Conservation (phyloP, 768 basidiomycete genomes). For the Pisolithus tinctorius region DNA sequence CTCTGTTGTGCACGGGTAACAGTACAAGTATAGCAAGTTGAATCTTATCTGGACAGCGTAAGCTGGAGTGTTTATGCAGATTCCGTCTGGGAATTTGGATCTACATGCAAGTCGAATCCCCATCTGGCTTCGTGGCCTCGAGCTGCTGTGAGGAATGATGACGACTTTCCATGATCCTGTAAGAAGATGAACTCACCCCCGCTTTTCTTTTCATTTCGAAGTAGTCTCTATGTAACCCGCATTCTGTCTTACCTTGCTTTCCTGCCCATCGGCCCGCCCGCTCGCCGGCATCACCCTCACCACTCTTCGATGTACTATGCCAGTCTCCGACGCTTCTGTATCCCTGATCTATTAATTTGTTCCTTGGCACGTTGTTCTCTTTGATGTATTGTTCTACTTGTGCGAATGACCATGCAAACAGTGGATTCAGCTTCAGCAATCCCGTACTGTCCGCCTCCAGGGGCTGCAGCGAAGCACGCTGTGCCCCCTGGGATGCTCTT, state of each 20-base stretch:
- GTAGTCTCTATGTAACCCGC: slow-evolving; percentile 91
- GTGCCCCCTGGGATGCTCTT: slow-evolving; percentile 89
- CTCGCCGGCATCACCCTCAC: slow-evolving; percentile 64
- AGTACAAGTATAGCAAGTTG: background rate
- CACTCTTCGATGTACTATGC: slow-evolving; percentile 83
- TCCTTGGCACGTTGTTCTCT: slow-evolving; percentile 77
- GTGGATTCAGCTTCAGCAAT: slow-evolving; percentile 88
- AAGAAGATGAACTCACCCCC: slow-evolving; percentile 19
- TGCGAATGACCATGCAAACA: slow-evolving; percentile 82
- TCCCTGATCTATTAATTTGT: slow-evolving; percentile 81
- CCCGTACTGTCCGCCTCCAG: slow-evolving; percentile 90
- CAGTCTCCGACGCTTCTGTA: slow-evolving; percentile 97
- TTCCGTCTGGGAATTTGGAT: background rate
- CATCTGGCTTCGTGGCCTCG: background rate
- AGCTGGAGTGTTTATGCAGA: background rate
- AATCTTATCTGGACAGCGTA: background rate
- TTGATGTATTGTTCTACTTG: slow-evolving; percentile 82
- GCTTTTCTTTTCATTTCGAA: slow-evolving; percentile 64
- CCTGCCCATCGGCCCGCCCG: slow-evolving; percentile 91
- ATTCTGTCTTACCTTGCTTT: slow-evolving; percentile 81
- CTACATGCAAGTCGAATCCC: background rate
- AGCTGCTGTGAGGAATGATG: background rate
- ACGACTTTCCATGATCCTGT: background rate
- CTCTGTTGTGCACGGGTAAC: background rate
- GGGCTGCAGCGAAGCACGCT: slow-evolving; percentile 73